Conservation (phyloP, 805 yeast genomes). For the Naumovozyma dairenensis region DNA sequence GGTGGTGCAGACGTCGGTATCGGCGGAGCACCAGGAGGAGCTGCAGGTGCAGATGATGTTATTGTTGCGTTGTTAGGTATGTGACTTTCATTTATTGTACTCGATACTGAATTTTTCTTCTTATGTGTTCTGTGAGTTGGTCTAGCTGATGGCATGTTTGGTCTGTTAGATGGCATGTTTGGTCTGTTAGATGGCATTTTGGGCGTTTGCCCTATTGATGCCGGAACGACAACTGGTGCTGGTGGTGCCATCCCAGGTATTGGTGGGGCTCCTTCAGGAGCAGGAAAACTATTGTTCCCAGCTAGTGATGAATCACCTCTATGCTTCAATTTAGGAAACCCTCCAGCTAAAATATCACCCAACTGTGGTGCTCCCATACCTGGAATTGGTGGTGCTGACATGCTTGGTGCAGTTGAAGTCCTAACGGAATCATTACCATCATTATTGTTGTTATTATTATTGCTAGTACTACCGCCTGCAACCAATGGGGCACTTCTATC, state of each 20-base stretch:
- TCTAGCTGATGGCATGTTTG: constrained; percentile 14
- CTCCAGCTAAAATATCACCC: constrained; percentile 45
- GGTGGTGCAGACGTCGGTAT: constrained; percentile 25
- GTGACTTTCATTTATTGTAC: constrained; percentile 13
- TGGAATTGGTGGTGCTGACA: constrained; percentile 13
- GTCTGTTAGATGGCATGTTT: constrained; percentile 14
- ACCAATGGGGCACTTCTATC: constrained; percentile 56
- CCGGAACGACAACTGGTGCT: constrained; percentile 10
- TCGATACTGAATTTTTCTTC: too few relatives aligned
- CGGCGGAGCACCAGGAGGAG: constrained; percentile 18
- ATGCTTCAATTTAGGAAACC: constrained; percentile 62
- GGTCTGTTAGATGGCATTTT: constrained; percentile 10
- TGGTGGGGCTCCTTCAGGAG: constrained; percentile 6
- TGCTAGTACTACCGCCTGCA: constrained; percentile 30
- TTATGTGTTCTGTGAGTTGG: constrained; percentile 11
- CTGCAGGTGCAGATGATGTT: constrained; percentile 14
- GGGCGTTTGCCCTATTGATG: constrained; percentile 10
- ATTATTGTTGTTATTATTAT: too few relatives aligned
- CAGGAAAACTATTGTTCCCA: neutral
- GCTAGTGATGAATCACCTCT: constrained; percentile 21
- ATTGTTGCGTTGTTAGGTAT: constrained; percentile 5
- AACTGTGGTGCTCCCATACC: constrained; percentile 25
- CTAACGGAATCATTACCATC: too few relatives aligned
- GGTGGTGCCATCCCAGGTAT: constrained; percentile 8
- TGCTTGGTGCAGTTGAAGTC: constrained; percentile 8